Base-by-base conservation (phyloP, 768 basidiomycete genomes). In the Pholiota conissans region DNA sequence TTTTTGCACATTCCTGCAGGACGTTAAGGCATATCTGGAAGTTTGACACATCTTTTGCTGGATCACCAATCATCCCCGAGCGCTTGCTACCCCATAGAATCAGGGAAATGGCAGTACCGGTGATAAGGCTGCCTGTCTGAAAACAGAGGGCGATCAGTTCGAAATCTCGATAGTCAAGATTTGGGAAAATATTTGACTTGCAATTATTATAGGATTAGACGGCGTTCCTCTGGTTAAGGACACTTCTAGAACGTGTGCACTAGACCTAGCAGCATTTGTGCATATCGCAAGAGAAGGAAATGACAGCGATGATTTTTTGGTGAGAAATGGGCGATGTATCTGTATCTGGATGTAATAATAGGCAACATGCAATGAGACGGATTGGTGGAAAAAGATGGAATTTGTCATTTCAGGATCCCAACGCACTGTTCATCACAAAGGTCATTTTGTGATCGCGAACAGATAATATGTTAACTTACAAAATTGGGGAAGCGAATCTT, bases 261-360 rank as follows among this genome's bases (percentile, higher is more conserved):
- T 87, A 0, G 87, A 86, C 2, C 91, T 77, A 1, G 91, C 89
- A 1, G 93, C 85, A 56, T 90, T 78, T 30, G 86, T 79, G 67
- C 85, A 90, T 52, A 86, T 87, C 0, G 86, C 82, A 11, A 87
- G 76, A 0, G 84, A 87, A 9, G 85, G 79, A 54, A 81, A 77
- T 2, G 78, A 73, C n/a, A 80, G 61, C 2, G 63, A 48, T 8
- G 76, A 72, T 0, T 71, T 68, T 50, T 73, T 76, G 13, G 71
- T 68, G 3, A 91, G 78, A 71, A 90, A 90, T 1, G 87, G 85
- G 8, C 88, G 82, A 67, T 91, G 89, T 42, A 88, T 75, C 51
- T 85, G 74, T 59, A 90, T 90, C 67, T 86, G 81, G 11, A 81
- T 63, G 46, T 83, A 76, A 65, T 85, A 72, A 56, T 69, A 76